A percentile compares a stretch with the other conserved stretches of the same genome.
These are phyloP conservation scores for Trametes maxima DNA, from an alignment of 768 basidiomycete genomes.

Conservation along the genomic window DNA sequence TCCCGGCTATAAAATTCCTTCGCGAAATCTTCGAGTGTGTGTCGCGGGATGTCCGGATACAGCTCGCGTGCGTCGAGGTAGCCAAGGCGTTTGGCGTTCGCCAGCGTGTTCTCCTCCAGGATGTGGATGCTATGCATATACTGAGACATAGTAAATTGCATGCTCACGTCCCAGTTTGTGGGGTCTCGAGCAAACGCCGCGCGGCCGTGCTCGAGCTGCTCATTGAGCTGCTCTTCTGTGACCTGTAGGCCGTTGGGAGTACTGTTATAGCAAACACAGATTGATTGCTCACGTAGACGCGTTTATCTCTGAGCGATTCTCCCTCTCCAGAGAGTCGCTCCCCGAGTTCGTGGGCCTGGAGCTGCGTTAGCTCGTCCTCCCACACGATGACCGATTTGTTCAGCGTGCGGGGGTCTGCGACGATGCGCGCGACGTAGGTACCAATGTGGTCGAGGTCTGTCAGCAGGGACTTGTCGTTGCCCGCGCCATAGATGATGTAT, in stretches of 20 bases:
- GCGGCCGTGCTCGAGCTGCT: background rate
- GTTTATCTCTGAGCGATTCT: constrained; percentile 12
- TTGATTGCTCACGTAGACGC: constrained; percentile 9
- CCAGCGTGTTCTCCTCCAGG: constrained; percentile 34
- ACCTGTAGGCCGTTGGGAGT: background rate
- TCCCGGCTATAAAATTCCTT: constrained; percentile 25
- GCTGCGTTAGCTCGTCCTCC: constrained; percentile 31
- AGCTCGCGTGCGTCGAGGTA: constrained; percentile 35
- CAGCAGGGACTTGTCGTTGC: constrained; percentile 26
- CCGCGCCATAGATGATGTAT: constrained; percentile 24
- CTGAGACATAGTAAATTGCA: background rate
- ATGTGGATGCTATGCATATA: constrained; percentile 27
- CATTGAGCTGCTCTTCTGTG: background rate
- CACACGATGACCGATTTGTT: constrained; percentile 34
- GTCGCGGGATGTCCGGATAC: constrained; percentile 31
- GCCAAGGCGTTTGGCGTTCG: constrained; percentile 28
- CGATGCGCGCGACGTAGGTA: constrained; percentile 33
- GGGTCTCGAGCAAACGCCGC: background rate
- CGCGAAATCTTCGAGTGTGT: constrained; percentile 29
- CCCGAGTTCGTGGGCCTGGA: constrained; percentile 28
- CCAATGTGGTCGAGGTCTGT: constrained; percentile 33
- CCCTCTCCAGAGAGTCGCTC: constrained; percentile 31
- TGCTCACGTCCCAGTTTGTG: background rate
- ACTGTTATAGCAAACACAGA: background rate
- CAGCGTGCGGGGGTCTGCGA: constrained; percentile 36